Conservation (phyloP, 768 basidiomycete genomes). For the Chiua virens region DNA sequence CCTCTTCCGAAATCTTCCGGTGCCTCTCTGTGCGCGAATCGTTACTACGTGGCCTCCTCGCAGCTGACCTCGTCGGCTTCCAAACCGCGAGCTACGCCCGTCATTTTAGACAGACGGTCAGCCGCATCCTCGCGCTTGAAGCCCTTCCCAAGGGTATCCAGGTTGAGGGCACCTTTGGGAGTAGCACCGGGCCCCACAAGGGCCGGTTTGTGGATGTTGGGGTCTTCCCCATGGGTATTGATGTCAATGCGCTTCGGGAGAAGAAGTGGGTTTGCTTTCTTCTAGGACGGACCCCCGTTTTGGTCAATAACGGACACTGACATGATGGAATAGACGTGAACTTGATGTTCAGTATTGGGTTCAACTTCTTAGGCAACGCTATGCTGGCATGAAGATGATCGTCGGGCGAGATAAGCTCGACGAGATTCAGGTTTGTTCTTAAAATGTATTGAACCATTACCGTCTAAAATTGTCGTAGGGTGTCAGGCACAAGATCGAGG, state of each 20-base stretch:
- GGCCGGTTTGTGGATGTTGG: constrained; percentile 81
- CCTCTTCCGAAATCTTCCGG: constrained; percentile 92
- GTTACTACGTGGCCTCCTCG: constrained; percentile 86
- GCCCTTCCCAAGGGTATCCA: constrained; percentile 84
- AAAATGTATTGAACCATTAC: not conserved
- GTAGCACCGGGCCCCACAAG: constrained; percentile 4
- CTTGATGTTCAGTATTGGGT: constrained; percentile 86
- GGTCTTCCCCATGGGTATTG: constrained; percentile 90
- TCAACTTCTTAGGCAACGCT: constrained; percentile 72
- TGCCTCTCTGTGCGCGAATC: constrained; percentile 79
- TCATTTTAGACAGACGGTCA: constrained; percentile 84
- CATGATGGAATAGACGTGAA: constrained; percentile 48
- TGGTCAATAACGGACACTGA: constrained; percentile 8
- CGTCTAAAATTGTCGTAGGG: constrained; percentile 39
- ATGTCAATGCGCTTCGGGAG: constrained; percentile 64
- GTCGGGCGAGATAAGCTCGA: constrained; percentile 90
- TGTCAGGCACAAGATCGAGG: constrained; percentile 78
- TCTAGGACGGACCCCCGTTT: not conserved
- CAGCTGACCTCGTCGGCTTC: constrained; percentile 91
- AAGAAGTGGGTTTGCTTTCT: constrained; percentile 50
- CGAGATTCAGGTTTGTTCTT: constrained; percentile 54
- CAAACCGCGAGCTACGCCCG: constrained; percentile 83
- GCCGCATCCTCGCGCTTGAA: constrained; percentile 75
- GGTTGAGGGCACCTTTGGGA: constrained; percentile 36
- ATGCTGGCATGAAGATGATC: constrained; percentile 82